These are phyloP conservation scores for Candida fluviatilis DNA, from an alignment of 805 yeast genomes.

Conservation along the genomic window DNA sequence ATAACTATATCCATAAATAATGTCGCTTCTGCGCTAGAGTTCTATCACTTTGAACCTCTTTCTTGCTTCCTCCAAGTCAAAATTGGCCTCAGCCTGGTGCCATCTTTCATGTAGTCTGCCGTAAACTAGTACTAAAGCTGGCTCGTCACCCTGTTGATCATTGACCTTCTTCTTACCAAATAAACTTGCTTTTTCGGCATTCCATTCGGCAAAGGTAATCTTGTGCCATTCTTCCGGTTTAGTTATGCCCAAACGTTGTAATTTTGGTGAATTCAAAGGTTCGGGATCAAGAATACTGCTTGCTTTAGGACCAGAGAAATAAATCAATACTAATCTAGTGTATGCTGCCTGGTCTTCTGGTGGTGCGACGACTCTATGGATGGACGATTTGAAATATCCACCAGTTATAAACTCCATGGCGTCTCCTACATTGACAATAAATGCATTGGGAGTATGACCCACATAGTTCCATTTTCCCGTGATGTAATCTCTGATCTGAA, in stretches of 20 bases:
- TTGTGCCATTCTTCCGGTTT: slow-evolving; percentile 26
- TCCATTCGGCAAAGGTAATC: slow-evolving; percentile 24
- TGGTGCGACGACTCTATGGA: slow-evolving; percentile 24
- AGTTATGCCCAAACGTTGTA: slow-evolving; percentile 16
- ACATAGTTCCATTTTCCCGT: slow-evolving; percentile 28
- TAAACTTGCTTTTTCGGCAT: slow-evolving; percentile 42
- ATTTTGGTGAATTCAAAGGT: slow-evolving; percentile 20
- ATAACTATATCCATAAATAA: no score
- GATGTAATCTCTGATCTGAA: slow-evolving; percentile 27
- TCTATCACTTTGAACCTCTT: slow-evolving; percentile 20
- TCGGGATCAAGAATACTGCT: slow-evolving; percentile 21
- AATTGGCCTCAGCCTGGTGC: slow-evolving; percentile 30
- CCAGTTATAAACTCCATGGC: slow-evolving; percentile 30
- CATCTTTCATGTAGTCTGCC: slow-evolving; percentile 43
- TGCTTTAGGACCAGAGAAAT: slow-evolving; percentile 20
- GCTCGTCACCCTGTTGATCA: slow-evolving; percentile 31
- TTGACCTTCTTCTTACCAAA: slow-evolving; percentile 40
- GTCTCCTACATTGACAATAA: slow-evolving; percentile 28
- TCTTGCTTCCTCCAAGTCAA: slow-evolving; percentile 23
- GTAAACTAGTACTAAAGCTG: slow-evolving; percentile 31
- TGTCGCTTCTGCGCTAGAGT: no score
- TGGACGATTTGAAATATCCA: slow-evolving; percentile 23
- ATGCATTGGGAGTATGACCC: slow-evolving; percentile 25
- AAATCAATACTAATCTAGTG: slow-evolving; percentile 21
- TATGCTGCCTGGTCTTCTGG: slow-evolving; percentile 22